Percentiles rank a stretch among this genome's conserved stretches.
phyloP scores from a whole-genome alignment of 2,329 filamentous ascomycete genomes.

The Verticillium zaregamsianum region DNA sequence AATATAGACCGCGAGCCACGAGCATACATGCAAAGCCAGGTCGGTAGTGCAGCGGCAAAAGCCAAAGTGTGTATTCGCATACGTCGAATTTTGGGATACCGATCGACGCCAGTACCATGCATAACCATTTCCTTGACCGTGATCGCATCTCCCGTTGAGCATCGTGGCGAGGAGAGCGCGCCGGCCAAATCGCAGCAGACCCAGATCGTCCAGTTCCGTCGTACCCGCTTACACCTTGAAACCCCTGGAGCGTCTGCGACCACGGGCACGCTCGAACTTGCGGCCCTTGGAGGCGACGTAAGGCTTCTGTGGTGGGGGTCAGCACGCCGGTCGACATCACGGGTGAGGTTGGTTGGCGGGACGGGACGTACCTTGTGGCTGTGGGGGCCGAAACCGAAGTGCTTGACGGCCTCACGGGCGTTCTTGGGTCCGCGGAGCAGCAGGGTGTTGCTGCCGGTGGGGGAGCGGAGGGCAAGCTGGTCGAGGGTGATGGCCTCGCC shows the following conservation, averaged over 20 bases:
- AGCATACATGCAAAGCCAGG: not conserved
- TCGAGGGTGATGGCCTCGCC: conserved; percentile 95
- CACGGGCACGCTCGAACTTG: conserved; percentile 99
- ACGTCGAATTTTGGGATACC: conserved; percentile 30
- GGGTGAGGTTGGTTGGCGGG: no score
- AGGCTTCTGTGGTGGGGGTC: conserved; percentile 67
- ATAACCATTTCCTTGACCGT: conserved; percentile 12
- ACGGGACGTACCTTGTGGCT: conserved; percentile 75
- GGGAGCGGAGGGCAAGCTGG: conserved; percentile 91
- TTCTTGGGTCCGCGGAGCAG: conserved; percentile 98
- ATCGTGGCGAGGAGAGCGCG: not conserved
- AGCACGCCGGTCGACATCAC: conserved; percentile 19
- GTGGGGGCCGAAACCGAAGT: conserved; percentile 98
- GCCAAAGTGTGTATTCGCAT: not conserved
- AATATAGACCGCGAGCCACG: not conserved
- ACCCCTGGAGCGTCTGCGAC: conserved; percentile 94
- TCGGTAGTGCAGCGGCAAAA: not conserved
- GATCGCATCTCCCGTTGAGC: not conserved
- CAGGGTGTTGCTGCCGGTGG: conserved; percentile 94
- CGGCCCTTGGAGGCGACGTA: conserved; percentile 97
- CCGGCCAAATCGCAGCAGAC: not conserved
- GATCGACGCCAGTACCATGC: conserved; percentile 43
- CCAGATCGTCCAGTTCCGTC: not conserved
- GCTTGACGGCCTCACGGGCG: conserved; percentile 94
- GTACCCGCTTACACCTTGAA: conserved; percentile 91